Conservation (phyloP, 2,329 filamentous ascomycete genomes). For the Fusarium liriodendri region DNA sequence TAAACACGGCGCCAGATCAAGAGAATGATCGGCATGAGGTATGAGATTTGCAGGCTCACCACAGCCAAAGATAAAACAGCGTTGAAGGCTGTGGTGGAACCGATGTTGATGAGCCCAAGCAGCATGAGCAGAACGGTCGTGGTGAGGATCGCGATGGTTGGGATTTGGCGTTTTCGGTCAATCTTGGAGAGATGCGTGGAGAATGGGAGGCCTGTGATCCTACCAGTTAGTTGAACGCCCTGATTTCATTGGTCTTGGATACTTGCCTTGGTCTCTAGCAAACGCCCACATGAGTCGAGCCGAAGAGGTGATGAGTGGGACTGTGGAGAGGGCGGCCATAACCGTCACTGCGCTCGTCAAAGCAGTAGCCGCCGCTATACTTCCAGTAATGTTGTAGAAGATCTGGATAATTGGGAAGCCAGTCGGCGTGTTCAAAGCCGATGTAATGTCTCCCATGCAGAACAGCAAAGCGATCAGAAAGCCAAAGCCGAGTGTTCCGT, state of each 20-base stretch:
- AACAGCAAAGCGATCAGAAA: conserved; percentile 29
- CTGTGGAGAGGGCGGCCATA: conserved; percentile 22
- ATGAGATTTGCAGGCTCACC: conserved; percentile 3
- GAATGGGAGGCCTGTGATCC: background rate
- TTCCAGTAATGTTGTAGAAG: conserved; percentile 23
- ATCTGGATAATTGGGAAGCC: conserved; percentile 36
- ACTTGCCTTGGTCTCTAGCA: conserved; percentile 29
- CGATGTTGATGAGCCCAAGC: conserved; percentile 12
- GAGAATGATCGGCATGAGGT: background rate
- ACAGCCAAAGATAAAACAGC: conserved; percentile 11
- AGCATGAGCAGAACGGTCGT: conserved; percentile 2
- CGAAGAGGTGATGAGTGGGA: conserved; percentile 22
- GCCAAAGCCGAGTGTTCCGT: conserved; percentile 17
- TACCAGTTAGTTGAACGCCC: too few relatives aligned
- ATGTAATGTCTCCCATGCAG: conserved; percentile 24
- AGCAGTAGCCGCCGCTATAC: background rate
- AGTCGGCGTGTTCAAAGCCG: conserved; percentile 12
- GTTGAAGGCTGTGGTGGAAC: conserved; percentile 14
- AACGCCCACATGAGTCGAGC: conserved; percentile 37
- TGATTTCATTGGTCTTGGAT: background rate
- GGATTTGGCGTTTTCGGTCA: conserved; percentile 2
- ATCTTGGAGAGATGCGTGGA: background rate
- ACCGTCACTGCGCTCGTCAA: conserved; percentile 15
- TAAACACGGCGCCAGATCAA: background rate
- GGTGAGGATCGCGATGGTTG: background rate